Percentiles rank a stretch among this genome's conserved stretches.
Evolutionary conservation across 108 stramenopile species (phyloP).

Genomic region (Seminavis robusta): DNA sequence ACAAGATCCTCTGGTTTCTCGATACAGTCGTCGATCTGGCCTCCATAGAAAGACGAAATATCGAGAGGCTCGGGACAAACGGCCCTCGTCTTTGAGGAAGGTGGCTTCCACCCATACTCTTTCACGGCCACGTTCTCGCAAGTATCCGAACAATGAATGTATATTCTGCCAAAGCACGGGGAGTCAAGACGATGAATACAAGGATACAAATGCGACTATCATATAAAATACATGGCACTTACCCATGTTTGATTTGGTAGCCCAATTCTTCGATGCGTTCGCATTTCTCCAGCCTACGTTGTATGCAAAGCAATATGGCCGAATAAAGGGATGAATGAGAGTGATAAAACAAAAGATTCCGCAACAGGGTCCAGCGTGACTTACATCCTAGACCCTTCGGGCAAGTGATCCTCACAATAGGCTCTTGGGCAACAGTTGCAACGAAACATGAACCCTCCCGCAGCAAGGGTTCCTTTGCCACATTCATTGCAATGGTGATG

Average conservation of each 20-base stretch:
- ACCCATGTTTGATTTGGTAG: constrained; percentile 32
- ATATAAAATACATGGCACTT: too few species aligned
- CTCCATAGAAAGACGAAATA: constrained; percentile 44
- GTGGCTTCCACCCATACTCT: constrained; percentile 40
- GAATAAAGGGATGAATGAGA: too few species aligned
- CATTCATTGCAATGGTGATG: constrained; percentile 81
- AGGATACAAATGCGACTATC: too few species aligned
- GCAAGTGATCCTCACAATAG: constrained; percentile 86
- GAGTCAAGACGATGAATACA: too few species aligned
- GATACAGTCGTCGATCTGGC: neutral
- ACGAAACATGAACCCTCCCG: constrained; percentile 84
- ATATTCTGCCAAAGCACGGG: constrained; percentile 16
- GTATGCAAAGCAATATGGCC: too few species aligned
- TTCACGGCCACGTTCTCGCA: constrained; percentile 42
- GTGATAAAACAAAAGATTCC: too few species aligned
- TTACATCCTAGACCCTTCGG: constrained; percentile 27
- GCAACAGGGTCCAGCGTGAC: too few species aligned
- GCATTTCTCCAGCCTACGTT: constrained; percentile 24
- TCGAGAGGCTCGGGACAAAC: constrained; percentile 39
- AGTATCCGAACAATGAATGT: constrained; percentile 56
- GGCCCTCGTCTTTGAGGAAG: neutral
- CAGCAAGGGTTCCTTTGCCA: constrained; percentile 38
- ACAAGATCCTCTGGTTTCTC: constrained; percentile 1
- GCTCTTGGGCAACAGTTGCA: constrained; percentile 67
- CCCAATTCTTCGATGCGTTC: constrained; percentile 48